These are phyloP conservation scores for Clavispora asparagi DNA, from an alignment of 805 yeast genomes.

Conservation along the genomic window DNA sequence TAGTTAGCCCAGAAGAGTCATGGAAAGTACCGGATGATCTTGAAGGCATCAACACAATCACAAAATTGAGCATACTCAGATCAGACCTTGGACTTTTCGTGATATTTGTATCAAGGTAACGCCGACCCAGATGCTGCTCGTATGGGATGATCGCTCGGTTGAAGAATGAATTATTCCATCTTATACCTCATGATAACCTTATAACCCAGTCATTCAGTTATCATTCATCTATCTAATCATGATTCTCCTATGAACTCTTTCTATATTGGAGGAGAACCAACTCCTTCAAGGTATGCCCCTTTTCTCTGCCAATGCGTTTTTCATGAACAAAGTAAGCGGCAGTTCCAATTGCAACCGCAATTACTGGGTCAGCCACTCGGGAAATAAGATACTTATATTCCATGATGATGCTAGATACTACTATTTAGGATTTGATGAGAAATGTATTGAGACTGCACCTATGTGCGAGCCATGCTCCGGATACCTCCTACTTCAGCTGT, in stretches of 20 bases:
- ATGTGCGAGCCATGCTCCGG: neutral
- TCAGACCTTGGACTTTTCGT: too few species aligned
- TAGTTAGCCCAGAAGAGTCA: too few species aligned
- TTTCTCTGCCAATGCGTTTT: slow-evolving; percentile 47
- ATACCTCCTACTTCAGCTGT: neutral
- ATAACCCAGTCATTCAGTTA: too few species aligned
- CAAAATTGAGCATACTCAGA: too few species aligned
- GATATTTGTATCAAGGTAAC: too few species aligned
- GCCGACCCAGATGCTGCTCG: too few species aligned
- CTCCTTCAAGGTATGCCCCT: slow-evolving; percentile 58
- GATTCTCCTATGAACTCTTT: neutral
- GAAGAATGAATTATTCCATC: too few species aligned
- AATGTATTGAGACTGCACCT: neutral
- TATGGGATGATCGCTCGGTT: too few species aligned
- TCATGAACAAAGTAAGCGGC: slow-evolving; percentile 63
- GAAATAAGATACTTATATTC: slow-evolving; percentile 46
- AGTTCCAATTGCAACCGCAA: slow-evolving; percentile 59
- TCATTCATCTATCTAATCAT: too few species aligned
- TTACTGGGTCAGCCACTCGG: slow-evolving; percentile 57
- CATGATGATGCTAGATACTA: slow-evolving; percentile 12
- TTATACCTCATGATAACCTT: too few species aligned
- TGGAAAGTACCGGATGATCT: too few species aligned
- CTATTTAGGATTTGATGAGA: neutral
- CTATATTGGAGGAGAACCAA: slow-evolving; percentile 31
- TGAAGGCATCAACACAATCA: too few species aligned